Evolutionary conservation across 225 moss, liverwort and hornwort genomes (phyloP), one percentile per base, ranked within the genome.

Genomic region (Straminergon stramineum): DNA sequence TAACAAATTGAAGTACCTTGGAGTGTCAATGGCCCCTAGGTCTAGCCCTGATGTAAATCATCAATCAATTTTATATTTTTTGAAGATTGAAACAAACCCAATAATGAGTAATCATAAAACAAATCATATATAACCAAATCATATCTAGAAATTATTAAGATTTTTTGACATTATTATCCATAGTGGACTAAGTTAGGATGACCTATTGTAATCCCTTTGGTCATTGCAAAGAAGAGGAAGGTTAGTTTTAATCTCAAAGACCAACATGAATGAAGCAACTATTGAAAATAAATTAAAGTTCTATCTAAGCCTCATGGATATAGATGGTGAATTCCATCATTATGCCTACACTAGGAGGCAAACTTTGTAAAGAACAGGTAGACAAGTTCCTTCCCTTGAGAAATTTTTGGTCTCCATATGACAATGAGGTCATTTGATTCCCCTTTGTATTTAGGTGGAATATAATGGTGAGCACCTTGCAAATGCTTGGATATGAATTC

Each of bases 181-280:
- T 35, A 5, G 9, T 37, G 2, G 15, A 53, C 53, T 35, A 77
- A 13, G 2, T 2, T 35, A 6, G 15, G 2, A 56, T 37, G 15
- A 23, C 1, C 3, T 1, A 35, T 9, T 23, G 15, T 78, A 0
- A 0, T 77, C 15, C 3, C 1, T 15, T 34, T 15, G 6, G 3
- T 55, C 0, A 0, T 37, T 23, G 15, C 4, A 15, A 0, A 23
- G 6, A 55, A 23, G 9, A 37, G 23, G 2, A 8, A 74, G 3
- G 5, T 55, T 78, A 9, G 24, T 26, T n/a, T 10, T 16, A 55
- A 6, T 35, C 0, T 35, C 0, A 15, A 77, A 35, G 8, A 30
- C 0, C 0, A 0, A 0, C 0, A 1, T 32, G 17, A 76, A 23
- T 35, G 13, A 34, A 77, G 34, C 1, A 2, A 15, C 0, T 34